These are phyloP conservation scores for Leptographium galeiforme DNA, from an alignment of 2,329 filamentous ascomycete genomes.

Conservation along the genomic window DNA sequence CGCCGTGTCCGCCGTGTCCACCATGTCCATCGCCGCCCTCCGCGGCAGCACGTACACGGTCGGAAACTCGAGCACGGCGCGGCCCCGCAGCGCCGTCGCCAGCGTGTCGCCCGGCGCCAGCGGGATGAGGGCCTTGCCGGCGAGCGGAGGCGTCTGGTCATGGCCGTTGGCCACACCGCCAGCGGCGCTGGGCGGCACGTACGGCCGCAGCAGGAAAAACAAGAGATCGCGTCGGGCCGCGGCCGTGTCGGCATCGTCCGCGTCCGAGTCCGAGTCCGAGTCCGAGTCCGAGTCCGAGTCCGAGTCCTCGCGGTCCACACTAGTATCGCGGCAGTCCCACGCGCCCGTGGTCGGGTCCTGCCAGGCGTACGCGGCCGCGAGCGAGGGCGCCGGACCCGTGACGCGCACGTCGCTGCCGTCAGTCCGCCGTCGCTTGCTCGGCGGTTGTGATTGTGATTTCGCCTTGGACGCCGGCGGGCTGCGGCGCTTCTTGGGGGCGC, in stretches of 20 bases:
- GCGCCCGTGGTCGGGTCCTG: not conserved
- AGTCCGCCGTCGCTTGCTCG: not conserved
- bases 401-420: not conserved
- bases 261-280: not conserved
- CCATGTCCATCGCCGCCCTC: not conserved
- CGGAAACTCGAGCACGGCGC: slow-evolving; percentile 56
- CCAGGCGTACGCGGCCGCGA: not conserved
- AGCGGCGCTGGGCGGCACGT: not conserved
- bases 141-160: not conserved
- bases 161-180: not conserved
- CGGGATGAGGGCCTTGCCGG: slow-evolving; percentile 33
- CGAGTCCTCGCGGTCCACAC: slow-evolving; percentile 3
- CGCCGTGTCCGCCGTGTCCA: too few relatives aligned
- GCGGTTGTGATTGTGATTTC: too few relatives aligned
- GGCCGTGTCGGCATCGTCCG: slow-evolving; percentile 10
- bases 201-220: slow-evolving; percentile 17
- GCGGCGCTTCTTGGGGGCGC: not conserved
- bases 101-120: slow-evolving; percentile 35
- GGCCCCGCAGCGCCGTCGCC: slow-evolving; percentile 36
- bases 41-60: slow-evolving; percentile 48
- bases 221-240: slow-evolving; percentile 9
- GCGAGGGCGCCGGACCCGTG: not conserved
- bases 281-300: not conserved
- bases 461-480: not conserved
- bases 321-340: not conserved